A percentile compares a stretch with the other conserved stretches of the same genome.
Evolutionary conservation across 805 yeast genomes (phyloP).

Genomic region (Metschnikowia reukaufii): DNA sequence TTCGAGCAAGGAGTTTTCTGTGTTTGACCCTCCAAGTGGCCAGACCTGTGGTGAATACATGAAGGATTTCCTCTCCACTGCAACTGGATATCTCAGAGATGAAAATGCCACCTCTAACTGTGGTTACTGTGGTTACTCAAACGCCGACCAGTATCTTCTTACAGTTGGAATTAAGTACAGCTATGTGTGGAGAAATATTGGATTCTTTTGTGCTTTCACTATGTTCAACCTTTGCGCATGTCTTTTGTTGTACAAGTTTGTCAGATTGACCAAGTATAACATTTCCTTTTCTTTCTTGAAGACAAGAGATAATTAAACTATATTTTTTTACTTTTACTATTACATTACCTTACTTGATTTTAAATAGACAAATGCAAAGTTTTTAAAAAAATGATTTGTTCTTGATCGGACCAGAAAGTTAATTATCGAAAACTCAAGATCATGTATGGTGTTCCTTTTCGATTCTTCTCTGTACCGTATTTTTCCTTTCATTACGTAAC

Average conservation of each 20-base stretch:
- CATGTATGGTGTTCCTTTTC: no score
- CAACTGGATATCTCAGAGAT: constrained; percentile 14
- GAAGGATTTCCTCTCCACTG: constrained; percentile 9
- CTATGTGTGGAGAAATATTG: constrained; percentile 19
- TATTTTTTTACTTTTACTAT: no score
- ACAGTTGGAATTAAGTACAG: constrained; percentile 13
- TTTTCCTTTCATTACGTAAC: no score
- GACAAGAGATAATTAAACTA: constrained; percentile 2
- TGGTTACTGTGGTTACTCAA: constrained; percentile 12
- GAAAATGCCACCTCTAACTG: constrained; percentile 15
- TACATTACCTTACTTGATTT: no score
- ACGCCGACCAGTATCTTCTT: constrained; percentile 14
- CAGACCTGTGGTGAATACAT: constrained; percentile 18
- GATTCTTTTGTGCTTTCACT: constrained; percentile 15
- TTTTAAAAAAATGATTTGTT: no score
- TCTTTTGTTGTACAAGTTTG: constrained; percentile 13
- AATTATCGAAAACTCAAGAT: no score
- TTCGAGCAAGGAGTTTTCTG: constrained; percentile 46
- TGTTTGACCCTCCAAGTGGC: constrained; percentile 48
- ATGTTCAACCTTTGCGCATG: constrained; percentile 18
- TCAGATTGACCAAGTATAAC: constrained; percentile 15
- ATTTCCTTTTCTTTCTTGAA: constrained; percentile 7
- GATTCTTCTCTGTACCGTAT: no score
- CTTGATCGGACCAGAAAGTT: no score
- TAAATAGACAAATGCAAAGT: no score